phyloP scores from a whole-genome alignment of 2,329 filamentous ascomycete species.

The Trichoderma polysporum region DNA sequence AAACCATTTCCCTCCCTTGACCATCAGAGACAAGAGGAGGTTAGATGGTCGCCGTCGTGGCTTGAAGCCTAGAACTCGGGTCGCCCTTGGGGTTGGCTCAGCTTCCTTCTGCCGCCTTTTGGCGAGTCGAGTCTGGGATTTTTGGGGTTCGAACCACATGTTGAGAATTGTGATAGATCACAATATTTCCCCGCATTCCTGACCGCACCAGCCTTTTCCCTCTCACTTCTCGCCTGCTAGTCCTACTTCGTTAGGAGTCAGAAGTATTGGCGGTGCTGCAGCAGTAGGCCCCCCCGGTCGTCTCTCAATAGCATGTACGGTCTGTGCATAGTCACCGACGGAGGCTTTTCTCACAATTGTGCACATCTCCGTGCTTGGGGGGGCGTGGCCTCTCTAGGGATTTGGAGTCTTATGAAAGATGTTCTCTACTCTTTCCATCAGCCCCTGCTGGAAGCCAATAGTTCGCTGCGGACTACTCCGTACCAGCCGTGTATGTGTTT shows the following conservation, averaged over 20 bases:
- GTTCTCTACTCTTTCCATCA: background rate
- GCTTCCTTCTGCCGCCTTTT: background rate
- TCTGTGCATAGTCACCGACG: background rate
- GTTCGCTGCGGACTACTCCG: background rate
- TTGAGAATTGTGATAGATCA: constrained; percentile 20
- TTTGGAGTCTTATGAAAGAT: background rate
- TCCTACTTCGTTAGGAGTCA: background rate
- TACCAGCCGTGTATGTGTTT: background rate
- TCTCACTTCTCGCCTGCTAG: background rate
- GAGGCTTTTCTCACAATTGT: background rate
- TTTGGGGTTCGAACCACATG: constrained; percentile 8
- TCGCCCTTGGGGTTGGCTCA: background rate
- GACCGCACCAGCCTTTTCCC: background rate
- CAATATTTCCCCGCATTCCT: constrained; percentile 22
- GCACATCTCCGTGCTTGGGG: background rate
- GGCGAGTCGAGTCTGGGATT: background rate
- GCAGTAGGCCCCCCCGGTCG: background rate
- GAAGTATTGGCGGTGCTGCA: background rate
- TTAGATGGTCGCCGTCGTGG: background rate
- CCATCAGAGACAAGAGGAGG: background rate
- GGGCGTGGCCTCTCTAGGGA: background rate
- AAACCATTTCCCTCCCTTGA: background rate
- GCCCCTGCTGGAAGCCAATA: constrained; percentile 2
- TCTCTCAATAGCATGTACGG: background rate
- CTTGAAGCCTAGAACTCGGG: constrained; percentile 8